A percentile compares a stretch with the other conserved stretches of the same genome.
phyloP scores from a whole-genome alignment of 192 early-diverging fungal species.

The Podila epicladia region DNA sequence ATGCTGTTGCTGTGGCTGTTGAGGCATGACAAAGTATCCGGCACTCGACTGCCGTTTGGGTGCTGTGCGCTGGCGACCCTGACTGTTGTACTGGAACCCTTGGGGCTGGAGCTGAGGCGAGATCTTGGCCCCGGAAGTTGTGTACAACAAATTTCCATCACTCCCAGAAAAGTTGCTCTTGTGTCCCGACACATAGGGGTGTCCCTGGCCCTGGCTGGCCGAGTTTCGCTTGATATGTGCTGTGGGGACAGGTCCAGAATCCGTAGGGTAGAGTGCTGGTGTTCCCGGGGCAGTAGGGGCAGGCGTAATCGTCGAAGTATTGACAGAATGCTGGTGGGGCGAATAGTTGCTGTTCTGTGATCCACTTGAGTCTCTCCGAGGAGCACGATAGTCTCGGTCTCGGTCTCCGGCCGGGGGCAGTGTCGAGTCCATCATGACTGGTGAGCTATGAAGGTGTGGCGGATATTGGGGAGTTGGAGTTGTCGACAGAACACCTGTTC shows the following conservation, averaged over 20 bases:
- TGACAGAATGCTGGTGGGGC: conserved; percentile 7
- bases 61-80: conserved; percentile 8
- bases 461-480: not conserved
- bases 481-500: not conserved
- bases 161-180: conserved; percentile 1
- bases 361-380: conserved; percentile 16
- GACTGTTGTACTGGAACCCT: not conserved
- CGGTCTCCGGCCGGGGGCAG: not conserved
- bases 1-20: conserved; percentile 18
- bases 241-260: not conserved
- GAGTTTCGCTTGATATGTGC: conserved; percentile 2
- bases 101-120: conserved; percentile 22
- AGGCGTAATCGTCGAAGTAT: not conserved
- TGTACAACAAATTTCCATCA: conserved; percentile 20
- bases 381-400: conserved; percentile 1
- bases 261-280: not conserved
- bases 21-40: conserved; percentile 14
- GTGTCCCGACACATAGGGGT: conserved; percentile 5
- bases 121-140: conserved; percentile 2
- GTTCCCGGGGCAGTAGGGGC: not conserved
- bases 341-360: not conserved
- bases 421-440: conserved; percentile 2
- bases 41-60: conserved; percentile 12
- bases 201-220: not conserved
- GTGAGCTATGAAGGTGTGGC: not conserved